These are phyloP conservation scores for Linum tenue DNA, from an alignment of 345 rosid genomes.

Conservation along the genomic window DNA sequence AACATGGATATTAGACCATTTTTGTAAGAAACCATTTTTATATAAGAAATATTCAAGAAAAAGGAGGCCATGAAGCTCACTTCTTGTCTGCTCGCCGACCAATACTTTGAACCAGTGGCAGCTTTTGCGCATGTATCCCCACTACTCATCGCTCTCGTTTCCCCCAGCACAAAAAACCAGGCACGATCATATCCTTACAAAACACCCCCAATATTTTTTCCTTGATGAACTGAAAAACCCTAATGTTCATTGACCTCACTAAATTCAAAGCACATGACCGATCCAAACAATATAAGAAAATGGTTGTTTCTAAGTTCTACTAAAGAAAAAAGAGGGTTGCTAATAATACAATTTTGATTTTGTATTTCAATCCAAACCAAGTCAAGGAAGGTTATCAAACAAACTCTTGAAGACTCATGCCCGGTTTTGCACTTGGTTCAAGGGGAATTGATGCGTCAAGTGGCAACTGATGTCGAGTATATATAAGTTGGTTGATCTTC, in stretches of 20 bases:
- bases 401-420: too few relatives aligned
- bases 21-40: conserved; percentile 17
- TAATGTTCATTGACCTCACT: conserved; percentile 25
- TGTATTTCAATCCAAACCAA: conserved; percentile 24
- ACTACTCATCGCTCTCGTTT: conserved; percentile 2
- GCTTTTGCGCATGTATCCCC: conserved; percentile 58
- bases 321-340: too few relatives aligned
- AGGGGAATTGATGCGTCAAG: too few relatives aligned
- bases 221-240: too few relatives aligned
- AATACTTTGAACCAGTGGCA: conserved; percentile 62
- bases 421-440: too few relatives aligned
- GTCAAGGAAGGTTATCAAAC: conserved; percentile 12
- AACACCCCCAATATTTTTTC: too few relatives aligned
- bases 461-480: too few relatives aligned
- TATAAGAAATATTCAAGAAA: conserved; percentile 18
- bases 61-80: conserved; percentile 22
- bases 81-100: conserved; percentile 56
- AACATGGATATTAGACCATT: too few relatives aligned
- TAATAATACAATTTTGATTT: conserved; percentile 12
- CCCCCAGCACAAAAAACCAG: conserved; percentile 39
- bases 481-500: too few relatives aligned
- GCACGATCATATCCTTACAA: conserved; percentile 34
- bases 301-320: too few relatives aligned
- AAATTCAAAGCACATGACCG: conserved; percentile 38
- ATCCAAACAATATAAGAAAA: conserved; percentile 9